phyloP scores from a whole-genome alignment of 1,139 yeast species.

The Lizanozyma gosingica region DNA sequence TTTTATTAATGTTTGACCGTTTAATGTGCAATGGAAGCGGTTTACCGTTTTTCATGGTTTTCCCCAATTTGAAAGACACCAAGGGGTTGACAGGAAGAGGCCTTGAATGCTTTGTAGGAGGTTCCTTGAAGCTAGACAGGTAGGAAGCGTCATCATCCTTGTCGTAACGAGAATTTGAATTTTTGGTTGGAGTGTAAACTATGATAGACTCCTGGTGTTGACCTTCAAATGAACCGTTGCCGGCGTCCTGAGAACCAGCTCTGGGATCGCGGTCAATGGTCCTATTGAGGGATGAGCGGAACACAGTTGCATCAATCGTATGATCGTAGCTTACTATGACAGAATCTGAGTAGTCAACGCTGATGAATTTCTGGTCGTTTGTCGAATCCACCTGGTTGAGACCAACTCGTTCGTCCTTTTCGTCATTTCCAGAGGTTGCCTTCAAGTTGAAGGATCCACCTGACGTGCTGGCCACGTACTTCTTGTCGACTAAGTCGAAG shows the following conservation, averaged over 20 bases:
- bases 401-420: constrained; percentile 3
- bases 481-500: constrained; percentile 42
- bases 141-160: constrained; percentile 5
- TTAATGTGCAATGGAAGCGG: constrained; percentile 16
- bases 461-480: constrained; percentile 29
- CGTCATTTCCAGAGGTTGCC: constrained; percentile 10
- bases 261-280: neutral
- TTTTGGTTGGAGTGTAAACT: constrained; percentile 24
- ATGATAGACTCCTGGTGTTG: constrained; percentile 25
- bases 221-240: no score
- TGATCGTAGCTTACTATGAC: neutral
- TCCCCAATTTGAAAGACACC: constrained; percentile 27
- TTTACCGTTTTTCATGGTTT: constrained; percentile 24
- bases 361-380: neutral
- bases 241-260: neutral
- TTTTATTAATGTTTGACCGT: neutral
- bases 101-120: neutral
- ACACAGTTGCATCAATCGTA: neutral
- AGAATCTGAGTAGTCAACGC: neutral
- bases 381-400: constrained; percentile 2
- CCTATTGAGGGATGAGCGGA: neutral
- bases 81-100: constrained; percentile 18
- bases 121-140: neutral
- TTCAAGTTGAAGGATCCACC: constrained; percentile 16
- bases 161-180: neutral